Conservation (phyloP, 371 early-diverging fungal genomes). For the Lichtheimia corymbifera region DNA sequence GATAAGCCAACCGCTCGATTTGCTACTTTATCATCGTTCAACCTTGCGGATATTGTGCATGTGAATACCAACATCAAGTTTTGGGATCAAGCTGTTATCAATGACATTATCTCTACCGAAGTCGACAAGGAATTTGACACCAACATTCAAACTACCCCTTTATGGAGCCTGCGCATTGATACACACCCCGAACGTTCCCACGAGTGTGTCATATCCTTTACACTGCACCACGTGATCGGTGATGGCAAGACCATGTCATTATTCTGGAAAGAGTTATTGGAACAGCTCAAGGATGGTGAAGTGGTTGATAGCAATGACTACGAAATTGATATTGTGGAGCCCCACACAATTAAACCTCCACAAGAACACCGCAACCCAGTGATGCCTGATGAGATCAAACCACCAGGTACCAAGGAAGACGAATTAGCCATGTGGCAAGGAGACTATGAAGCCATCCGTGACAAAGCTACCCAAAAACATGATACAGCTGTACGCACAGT, state of each 20-base stretch:
- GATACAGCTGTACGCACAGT: conserved; percentile 18
- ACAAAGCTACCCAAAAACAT: conserved; percentile 14
- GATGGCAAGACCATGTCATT: conserved; percentile 40
- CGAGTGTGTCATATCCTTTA: conserved; percentile 17
- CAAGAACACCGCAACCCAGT: conserved; percentile 22
- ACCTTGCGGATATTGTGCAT: conserved; percentile 22
- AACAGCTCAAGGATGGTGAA: conserved; percentile 15
- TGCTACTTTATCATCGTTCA: conserved; percentile 18
- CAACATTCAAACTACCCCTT: conserved; percentile 19
- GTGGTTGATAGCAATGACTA: background rate
- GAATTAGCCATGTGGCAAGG: conserved; percentile 29
- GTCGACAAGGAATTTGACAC: conserved; percentile 28
- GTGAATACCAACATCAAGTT: conserved; percentile 9
- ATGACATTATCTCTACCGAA: conserved; percentile 15
- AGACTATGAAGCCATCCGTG: conserved; percentile 27
- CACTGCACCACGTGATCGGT: conserved; percentile 29
- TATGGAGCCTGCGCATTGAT: conserved; percentile 35
- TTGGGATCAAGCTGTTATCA: conserved; percentile 11
- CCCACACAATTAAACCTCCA: conserved; percentile 8
- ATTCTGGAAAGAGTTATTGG: conserved; percentile 31
- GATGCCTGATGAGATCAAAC: background rate
- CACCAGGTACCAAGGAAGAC: background rate
- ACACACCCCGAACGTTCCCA: conserved; percentile 11
- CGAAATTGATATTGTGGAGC: conserved; percentile 5
- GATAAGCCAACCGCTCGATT: conserved; percentile 24